phyloP scores from a whole-genome alignment of 2,329 filamentous ascomycete genomes.

The Cladophialophora carrionii region DNA sequence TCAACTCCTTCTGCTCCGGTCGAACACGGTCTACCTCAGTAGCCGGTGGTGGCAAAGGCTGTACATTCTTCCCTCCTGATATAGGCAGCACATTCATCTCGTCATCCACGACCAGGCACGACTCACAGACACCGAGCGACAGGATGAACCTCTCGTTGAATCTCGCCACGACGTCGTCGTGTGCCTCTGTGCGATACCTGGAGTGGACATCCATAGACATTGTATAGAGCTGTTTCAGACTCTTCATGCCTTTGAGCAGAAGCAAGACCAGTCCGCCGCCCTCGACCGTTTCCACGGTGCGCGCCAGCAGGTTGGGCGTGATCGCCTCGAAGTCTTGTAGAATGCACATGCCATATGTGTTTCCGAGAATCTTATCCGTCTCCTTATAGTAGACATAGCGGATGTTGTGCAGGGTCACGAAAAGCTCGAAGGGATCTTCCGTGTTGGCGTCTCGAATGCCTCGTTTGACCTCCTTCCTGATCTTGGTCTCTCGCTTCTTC shows the following conservation, averaged over 20 bases:
- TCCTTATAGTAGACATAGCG: conserved; percentile 99
- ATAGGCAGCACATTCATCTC: conserved; percentile 97
- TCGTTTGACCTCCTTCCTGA: conserved; percentile 96
- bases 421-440: conserved; percentile 95
- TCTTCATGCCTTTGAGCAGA: conserved; percentile 93
- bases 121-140: conserved; percentile 91
- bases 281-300: conserved; percentile 96
- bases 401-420: conserved; percentile 94
- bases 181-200: conserved; percentile 92
- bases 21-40: conserved; percentile 72
- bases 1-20: conserved; percentile 73
- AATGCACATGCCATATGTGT: conserved; percentile 98
- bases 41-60: conserved; percentile 75
- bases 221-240: conserved; percentile 94
- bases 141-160: conserved; percentile 98
- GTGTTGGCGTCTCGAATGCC: conserved; percentile 89
- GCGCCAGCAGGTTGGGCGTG: conserved; percentile 92
- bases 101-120: conserved; percentile 94
- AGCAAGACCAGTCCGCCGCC: conserved; percentile 90
- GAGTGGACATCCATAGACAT: conserved; percentile 98
- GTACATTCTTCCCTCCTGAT: conserved; percentile 89
- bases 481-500: conserved; percentile 97
- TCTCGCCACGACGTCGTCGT: conserved; percentile 88
- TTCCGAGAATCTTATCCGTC: conserved; percentile 96
- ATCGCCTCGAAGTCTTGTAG: conserved; percentile 97